phyloP scores from a whole-genome alignment of 345 rosid species.

The Salix koriyanagi region DNA sequence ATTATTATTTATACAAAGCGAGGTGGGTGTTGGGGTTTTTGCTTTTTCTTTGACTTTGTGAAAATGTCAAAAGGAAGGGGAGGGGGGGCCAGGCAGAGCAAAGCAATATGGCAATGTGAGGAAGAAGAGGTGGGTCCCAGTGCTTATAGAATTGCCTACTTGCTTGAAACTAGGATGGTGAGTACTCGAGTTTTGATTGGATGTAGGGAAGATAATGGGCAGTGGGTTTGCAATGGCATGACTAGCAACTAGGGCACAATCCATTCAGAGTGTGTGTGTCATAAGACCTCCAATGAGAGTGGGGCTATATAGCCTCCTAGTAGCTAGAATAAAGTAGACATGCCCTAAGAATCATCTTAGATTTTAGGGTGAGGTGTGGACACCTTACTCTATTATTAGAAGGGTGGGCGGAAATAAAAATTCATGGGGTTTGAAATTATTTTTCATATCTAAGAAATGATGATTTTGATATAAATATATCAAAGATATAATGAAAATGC shows the following conservation, averaged over 20 bases:
- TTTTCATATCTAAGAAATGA: no score
- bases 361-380: background rate
- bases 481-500: no score
- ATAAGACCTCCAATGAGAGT: background rate
- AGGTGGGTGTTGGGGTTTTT: background rate
- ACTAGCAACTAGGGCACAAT: background rate
- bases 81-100: slow-evolving; percentile 23
- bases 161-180: background rate
- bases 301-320: background rate
- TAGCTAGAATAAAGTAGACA: slow-evolving; percentile 1
- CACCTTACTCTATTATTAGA: slow-evolving; percentile 1
- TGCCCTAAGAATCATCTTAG: background rate
- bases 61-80: slow-evolving; percentile 42
- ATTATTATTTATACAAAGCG: slow-evolving; percentile 46
- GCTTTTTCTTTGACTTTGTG: slow-evolving; percentile 59
- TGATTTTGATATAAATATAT: no score
- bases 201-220: background rate
- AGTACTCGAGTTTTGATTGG: slow-evolving; percentile 30
- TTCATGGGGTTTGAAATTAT: no score
- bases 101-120: slow-evolving; percentile 12
- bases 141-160: slow-evolving; percentile 10
- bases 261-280: background rate
- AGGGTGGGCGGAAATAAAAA: background rate
- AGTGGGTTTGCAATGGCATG: background rate
- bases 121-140: slow-evolving; percentile 1